These are phyloP conservation scores for Fusarium nematophilum DNA, from an alignment of 2,329 filamentous ascomycete species.

Conservation along the genomic window DNA sequence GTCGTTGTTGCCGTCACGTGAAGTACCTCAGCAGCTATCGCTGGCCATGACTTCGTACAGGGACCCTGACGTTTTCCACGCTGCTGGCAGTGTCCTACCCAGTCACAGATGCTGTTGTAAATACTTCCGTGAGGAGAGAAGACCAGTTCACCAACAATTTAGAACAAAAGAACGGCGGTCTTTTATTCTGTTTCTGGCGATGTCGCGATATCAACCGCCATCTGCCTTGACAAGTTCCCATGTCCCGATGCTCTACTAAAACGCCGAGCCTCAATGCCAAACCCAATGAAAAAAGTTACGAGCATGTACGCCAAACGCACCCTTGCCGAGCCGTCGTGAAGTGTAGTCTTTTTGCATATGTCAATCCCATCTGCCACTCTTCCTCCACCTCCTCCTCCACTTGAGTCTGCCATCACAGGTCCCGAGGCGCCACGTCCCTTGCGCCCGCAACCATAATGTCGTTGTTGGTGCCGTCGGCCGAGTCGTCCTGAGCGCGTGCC, in stretches of 20 bases:
- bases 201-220: conserved; percentile 20
- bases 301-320: conserved; percentile 3
- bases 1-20: too few relatives aligned
- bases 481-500: conserved; percentile 60
- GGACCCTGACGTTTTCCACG: too few relatives aligned
- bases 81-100: too few relatives aligned
- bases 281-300: not conserved
- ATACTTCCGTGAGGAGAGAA: too few relatives aligned
- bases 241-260: conserved; percentile 25
- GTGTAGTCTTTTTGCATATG: not conserved
- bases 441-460: conserved; percentile 71
- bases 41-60: too few relatives aligned
- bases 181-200: conserved; percentile 18
- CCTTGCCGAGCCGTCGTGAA: not conserved
- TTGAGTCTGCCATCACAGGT: conserved; percentile 22
- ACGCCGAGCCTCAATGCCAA: conserved; percentile 32
- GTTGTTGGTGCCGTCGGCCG: conserved; percentile 67
- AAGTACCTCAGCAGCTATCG: too few relatives aligned
- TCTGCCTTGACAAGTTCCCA: conserved; percentile 2
- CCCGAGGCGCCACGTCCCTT: conserved; percentile 43
- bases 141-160: too few relatives aligned
- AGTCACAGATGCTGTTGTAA: too few relatives aligned
- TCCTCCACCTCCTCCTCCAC: not conserved
- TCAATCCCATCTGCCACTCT: not conserved
- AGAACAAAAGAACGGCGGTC: not conserved